Base-by-base conservation (phyloP, 257 asterid species). In the Fraxinus anomala region DNA sequence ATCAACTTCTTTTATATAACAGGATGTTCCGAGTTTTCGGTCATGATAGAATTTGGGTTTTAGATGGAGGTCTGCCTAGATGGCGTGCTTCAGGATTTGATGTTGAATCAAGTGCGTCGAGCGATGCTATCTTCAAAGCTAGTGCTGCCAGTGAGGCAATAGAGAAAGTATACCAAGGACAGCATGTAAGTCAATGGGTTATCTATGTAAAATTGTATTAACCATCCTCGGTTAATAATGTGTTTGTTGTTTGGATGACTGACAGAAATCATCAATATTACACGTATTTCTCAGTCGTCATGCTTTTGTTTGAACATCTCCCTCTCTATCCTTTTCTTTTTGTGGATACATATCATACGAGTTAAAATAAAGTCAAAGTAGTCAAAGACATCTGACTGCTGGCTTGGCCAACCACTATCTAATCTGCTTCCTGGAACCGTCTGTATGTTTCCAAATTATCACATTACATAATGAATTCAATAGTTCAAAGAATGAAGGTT, bases 1-100 rank as follows among this genome's bases (percentile, higher is more conserved):
- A 78, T 21, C 73, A n/a, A 31, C 42, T 79, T 28, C 42, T 83
- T 82, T 74, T 79, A 69, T 54, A 72, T 47, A 44, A 85, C 88
- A 96, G 99, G 99, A 96, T 96, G 99, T 96, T 96, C 87, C 80
- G 97, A 79, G 98, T 96, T 77, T 96, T 92, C 76, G 99, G 99
- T 51, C 98, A 96, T 39, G 97, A 93, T 68, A 88, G 84, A 80
- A 87, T 96, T 77, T 91, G 99, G 97, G 99, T 93, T 82, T 88
- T 96, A 85, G 98, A 96, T 79, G 96, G 99, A 74, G 98, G 98
- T 68, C 85, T 94, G 80, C 95, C 99, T 8, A 92, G 92, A 75
- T 94, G 99, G 99, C 97, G 99, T 79, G 93, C 91, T 51, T 86
- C 96, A 40, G 99, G 96, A 79, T 88, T 80, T 79, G 92, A 88